These are phyloP conservation scores for Phanerochaete carnosa DNA, from an alignment of 768 basidiomycete species.

Conservation along the genomic window DNA sequence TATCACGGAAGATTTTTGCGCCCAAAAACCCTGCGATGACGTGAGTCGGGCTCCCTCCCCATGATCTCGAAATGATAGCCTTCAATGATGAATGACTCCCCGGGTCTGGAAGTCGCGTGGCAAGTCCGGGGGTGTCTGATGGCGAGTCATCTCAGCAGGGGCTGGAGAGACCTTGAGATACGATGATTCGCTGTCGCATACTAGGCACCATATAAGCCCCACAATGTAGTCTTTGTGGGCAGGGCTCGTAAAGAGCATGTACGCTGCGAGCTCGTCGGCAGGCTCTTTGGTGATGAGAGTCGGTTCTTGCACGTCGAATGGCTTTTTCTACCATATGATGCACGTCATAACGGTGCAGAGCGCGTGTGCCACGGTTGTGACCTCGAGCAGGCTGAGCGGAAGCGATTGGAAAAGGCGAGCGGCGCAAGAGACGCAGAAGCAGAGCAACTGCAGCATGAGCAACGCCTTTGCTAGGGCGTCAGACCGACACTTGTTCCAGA, in stretches of 20 bases:
- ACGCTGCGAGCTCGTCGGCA: neutral
- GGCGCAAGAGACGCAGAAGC: conserved; percentile 31
- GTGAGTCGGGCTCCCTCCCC: neutral
- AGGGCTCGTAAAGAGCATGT: neutral
- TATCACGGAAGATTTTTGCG: neutral
- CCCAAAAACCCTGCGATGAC: neutral
- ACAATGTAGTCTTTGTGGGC: neutral
- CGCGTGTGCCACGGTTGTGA: conserved; percentile 33
- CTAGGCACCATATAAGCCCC: neutral
- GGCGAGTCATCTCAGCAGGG: too few species aligned
- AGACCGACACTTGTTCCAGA: conserved; percentile 31
- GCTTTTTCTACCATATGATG: conserved; percentile 38
- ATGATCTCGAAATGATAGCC: neutral
- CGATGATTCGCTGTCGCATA: neutral
- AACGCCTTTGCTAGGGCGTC: conserved; percentile 29
- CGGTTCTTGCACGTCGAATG: conserved; percentile 26
- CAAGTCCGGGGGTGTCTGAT: neutral
- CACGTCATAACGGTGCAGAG: conserved; percentile 30
- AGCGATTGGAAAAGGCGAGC: conserved; percentile 20
- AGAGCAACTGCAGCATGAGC: conserved; percentile 28
- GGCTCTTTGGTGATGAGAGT: neutral
- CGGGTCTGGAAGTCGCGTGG: neutral
- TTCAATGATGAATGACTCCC: neutral
- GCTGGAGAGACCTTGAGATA: neutral
- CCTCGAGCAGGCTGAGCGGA: conserved; percentile 30